Evolutionary conservation across 495 filamentous ascomycete genomes (phyloP), one percentile per base, ranked within the genome.

Genomic region (Penicillium alfredii): DNA sequence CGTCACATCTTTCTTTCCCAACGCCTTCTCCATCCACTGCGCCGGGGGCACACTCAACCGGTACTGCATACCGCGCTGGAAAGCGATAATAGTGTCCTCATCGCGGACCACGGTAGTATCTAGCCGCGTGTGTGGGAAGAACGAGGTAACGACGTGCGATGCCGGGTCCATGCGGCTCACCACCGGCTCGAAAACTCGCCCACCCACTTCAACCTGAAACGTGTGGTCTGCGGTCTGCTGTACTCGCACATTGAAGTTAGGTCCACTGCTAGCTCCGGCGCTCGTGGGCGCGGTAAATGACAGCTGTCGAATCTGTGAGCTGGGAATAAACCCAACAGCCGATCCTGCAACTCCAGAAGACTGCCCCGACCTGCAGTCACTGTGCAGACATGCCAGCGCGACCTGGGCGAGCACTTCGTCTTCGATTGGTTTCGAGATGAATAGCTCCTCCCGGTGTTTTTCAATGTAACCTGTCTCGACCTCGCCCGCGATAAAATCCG

Each of bases 391-490:
- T 16, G 81, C 86, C 4, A 97, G 60, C 8, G 88, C 93, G 9
- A 86, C 86, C 56, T 98, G 92, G 5, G 79, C 82, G 35, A 82
- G 86, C 6, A 82, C 71, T 51, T 90, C 84, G 13, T 80, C 63
- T 4, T 72, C 67, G 9, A 78, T 68, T 0, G 47, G 35, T 23
- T 73, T 57, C 8, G 68, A 62, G 7, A 60, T 47, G 46, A 92
- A 90, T 1, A 92, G 70, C 40, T 88, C 83, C 10, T 79, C 74
- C 35, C 72, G 76, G 58, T 93, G 81, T 52, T 93, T 94, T 26
- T 82, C 79, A 46, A 98, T 97, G 56, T 92, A 99, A 4, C 92
- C 92, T 0, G 92, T 97, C 55, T 99, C 93, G 5, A 98, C 88
- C 8, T 88, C 79, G 8, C 89, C 92, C 12, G 79, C 74, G 45